A percentile compares a stretch with the other conserved stretches of the same genome.
Conservation (phyloP, 208 protist genomes). For the Trichomonas gallinae region DNA sequence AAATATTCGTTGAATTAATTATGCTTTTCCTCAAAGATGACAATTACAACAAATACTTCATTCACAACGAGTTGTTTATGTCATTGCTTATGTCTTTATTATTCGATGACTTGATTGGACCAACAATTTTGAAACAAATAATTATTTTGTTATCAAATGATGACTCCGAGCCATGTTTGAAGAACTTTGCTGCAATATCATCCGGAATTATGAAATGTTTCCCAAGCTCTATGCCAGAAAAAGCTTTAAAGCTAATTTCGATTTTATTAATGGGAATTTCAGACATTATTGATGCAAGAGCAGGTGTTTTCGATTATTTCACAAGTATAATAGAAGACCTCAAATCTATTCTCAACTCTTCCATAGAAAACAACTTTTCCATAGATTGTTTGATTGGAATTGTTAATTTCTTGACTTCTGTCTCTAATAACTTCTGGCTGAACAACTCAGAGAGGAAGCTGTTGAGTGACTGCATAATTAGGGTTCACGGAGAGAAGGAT, state of each 20-base stretch:
- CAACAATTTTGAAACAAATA: background rate
- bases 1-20: background rate
- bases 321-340: background rate
- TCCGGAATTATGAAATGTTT: background rate
- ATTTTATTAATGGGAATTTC: background rate
- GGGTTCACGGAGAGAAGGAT: background rate
- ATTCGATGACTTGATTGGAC: background rate
- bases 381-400: background rate
- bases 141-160: background rate
- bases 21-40: background rate
- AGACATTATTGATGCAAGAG: background rate
- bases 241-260: background rate
- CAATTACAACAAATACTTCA: background rate
- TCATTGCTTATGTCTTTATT: background rate
- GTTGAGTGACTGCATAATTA: background rate
- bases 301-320: background rate
- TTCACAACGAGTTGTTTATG: background rate
- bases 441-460: background rate
- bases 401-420: background rate
- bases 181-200: background rate
- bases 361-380: background rate
- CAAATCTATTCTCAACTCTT: background rate
- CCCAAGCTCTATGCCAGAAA: background rate
- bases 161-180: background rate
- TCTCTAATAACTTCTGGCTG: background rate